Conservation (phyloP, 345 rosid species). For the Microthlaspi erraticum region DNA sequence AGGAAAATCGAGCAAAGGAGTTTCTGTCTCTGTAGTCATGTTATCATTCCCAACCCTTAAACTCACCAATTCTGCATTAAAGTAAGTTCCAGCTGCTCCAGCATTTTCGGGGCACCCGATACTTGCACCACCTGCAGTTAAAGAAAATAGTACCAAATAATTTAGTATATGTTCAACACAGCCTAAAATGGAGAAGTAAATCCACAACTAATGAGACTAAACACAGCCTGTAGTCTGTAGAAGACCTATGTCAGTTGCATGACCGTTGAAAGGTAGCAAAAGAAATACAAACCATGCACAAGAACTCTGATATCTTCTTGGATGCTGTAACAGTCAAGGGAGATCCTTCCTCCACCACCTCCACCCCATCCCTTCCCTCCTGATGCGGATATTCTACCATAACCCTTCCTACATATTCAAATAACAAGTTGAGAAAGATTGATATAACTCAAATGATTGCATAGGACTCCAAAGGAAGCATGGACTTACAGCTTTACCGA, state of each 20-base stretch:
- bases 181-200: conserved; percentile 17
- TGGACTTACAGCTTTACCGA: conserved; percentile 82
- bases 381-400: conserved; percentile 78
- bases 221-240: conserved; percentile 1
- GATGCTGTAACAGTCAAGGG: conserved; percentile 93
- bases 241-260: no score
- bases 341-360: conserved; percentile 98
- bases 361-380: conserved; percentile 98
- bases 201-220: conserved; percentile 18
- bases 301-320: conserved; percentile 87
- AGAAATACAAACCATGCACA: conserved; percentile 80
- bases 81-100: conserved; percentile 98
- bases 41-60: conserved; percentile 88
- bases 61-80: conserved; percentile 82
- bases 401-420: conserved; percentile 78
- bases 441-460: background rate
- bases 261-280: no score
- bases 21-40: conserved; percentile 86
- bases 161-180: conserved; percentile 18
- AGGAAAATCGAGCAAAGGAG: conserved; percentile 93
- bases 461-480: conserved; percentile 23
- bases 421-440: conserved; percentile 32
- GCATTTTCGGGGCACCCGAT: conserved; percentile 83
- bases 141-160: conserved; percentile 3
- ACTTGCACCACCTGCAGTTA: conserved; percentile 78